Evolutionary conservation across 2,329 filamentous ascomycete species (phyloP), one percentile per base, ranked within the genome.

Genomic region (Pseudogymnoascus sp.): DNA sequence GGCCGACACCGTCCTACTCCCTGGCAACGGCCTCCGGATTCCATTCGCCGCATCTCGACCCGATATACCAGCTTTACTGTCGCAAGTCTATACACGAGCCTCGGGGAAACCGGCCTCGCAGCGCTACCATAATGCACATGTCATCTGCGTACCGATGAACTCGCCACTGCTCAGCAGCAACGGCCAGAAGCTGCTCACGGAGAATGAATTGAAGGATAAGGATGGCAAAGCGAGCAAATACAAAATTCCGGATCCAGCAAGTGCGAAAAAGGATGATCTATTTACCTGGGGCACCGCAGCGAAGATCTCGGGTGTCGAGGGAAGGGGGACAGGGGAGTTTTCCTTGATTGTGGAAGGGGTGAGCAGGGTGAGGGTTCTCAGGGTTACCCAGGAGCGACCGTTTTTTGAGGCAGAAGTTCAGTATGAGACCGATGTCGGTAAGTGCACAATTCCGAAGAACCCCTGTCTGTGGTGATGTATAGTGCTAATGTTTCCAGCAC

Each of bases 21-120:
- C 95, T 3, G 91, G 92, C 66, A 86, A 93, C 63, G 87, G 93
- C 60, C 84, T 96, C 70, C 89, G 93, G 69, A 89, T 97, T 68
- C 87, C 91, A 62, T 88, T 97, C 61, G 86, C 88, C 42, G 87
- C 82, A 38, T 82, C 88, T 75, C 90, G 93, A 61, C 87, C 91
- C 68, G 95, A 97, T 76, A 89, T 97, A 68, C 89, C 91, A 62
- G 90, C 93, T 60, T 84, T 97, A 50, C 86, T 99, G 64, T 90
- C 92, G 18, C 88, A 89, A 69, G 85, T 96, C 65, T 93, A 96
- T 76, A 89, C 89, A 71, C 86, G 87, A 69, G 87, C 88, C 28
- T 82, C 89, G 36, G 84, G 85, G 42, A 88, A 87, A 70, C 84
- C 88, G 68, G 84, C 86, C 28, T 83, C 82, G 66, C 81, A 86